Evolutionary conservation across 1,139 yeast species (phyloP).

Genomic region (Blastobotrys serpentis): DNA sequence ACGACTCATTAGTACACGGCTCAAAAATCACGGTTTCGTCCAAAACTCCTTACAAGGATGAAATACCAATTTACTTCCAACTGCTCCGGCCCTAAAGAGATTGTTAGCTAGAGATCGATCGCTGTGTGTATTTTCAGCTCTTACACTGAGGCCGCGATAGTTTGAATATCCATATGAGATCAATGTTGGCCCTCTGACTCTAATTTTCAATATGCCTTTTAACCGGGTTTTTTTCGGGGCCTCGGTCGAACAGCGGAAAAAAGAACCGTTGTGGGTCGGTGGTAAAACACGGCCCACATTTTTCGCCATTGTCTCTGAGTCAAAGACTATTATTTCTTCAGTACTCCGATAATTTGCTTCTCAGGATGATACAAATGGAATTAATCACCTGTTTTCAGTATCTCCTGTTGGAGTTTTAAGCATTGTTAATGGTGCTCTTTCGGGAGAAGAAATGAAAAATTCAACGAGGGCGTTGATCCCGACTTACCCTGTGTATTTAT

Average conservation of each 20-base stretch:
- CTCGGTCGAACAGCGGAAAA: background rate
- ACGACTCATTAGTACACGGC: conserved; percentile 1
- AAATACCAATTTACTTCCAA: conserved; percentile 38
- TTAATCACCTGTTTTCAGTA: too few relatives aligned
- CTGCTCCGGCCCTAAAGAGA: conserved; percentile 35
- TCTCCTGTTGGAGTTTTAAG: too few relatives aligned
- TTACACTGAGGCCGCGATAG: conserved; percentile 33
- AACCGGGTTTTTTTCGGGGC: background rate
- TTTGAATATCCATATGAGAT: conserved; percentile 27
- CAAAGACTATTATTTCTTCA: too few relatives aligned
- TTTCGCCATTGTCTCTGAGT: conserved; percentile 3
- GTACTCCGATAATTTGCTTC: too few relatives aligned
- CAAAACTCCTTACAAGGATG: conserved; percentile 36
- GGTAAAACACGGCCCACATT: background rate
- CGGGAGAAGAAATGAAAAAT: too few relatives aligned
- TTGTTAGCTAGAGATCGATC: conserved; percentile 2
- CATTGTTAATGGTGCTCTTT: too few relatives aligned
- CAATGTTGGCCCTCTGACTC: background rate
- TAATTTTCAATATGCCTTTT: background rate
- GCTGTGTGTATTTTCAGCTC: conserved; percentile 14
- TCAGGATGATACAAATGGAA: too few relatives aligned
- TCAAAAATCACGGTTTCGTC: background rate
- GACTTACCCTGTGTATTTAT: too few relatives aligned
- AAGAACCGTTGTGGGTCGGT: background rate
- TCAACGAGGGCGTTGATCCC: too few relatives aligned